Evolutionary conservation across 371 early-diverging fungal genomes (phyloP).

Genomic region (Phascolomyces articulosus): DNA sequence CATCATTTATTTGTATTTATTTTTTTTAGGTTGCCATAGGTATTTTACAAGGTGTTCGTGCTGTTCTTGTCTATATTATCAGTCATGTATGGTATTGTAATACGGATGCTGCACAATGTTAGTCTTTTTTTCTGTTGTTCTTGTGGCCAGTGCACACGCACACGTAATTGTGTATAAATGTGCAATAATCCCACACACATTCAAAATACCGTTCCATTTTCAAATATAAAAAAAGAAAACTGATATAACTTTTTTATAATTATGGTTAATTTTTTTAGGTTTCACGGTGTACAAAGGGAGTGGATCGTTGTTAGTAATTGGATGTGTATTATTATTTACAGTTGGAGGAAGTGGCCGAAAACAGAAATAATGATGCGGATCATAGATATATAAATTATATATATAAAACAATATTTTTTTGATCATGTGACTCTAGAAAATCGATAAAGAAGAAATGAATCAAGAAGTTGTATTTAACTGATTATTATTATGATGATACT

Average conservation of each 20-base stretch:
- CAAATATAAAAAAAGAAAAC: too few species aligned
- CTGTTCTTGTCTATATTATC: constrained; percentile 70
- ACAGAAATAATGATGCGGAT: constrained; percentile 6
- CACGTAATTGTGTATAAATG: not conserved
- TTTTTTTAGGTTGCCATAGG: constrained; percentile 58
- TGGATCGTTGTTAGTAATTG: constrained; percentile 50
- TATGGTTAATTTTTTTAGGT: constrained; percentile 22
- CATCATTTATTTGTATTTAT: not conserved
- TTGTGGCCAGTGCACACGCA: not conserved
- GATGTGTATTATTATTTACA: constrained; percentile 51
- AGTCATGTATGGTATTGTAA: constrained; percentile 69
- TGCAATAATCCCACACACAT: too few species aligned
- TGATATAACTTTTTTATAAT: too few species aligned
- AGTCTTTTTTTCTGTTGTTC: constrained; percentile 18
- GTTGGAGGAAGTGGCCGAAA: constrained; percentile 21
- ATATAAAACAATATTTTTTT: not conserved
- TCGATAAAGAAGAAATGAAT: too few species aligned
- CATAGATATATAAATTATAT: too few species aligned
- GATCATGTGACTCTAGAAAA: not conserved
- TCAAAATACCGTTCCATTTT: too few species aligned
- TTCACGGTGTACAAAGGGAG: constrained; percentile 55
- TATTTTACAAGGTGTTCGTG: constrained; percentile 67
- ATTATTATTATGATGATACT: too few species aligned
- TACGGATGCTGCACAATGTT: constrained; percentile 67
- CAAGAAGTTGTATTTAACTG: too few species aligned